Conservation (phyloP, 805 yeast genomes). For the Myxozyma neotropica region DNA sequence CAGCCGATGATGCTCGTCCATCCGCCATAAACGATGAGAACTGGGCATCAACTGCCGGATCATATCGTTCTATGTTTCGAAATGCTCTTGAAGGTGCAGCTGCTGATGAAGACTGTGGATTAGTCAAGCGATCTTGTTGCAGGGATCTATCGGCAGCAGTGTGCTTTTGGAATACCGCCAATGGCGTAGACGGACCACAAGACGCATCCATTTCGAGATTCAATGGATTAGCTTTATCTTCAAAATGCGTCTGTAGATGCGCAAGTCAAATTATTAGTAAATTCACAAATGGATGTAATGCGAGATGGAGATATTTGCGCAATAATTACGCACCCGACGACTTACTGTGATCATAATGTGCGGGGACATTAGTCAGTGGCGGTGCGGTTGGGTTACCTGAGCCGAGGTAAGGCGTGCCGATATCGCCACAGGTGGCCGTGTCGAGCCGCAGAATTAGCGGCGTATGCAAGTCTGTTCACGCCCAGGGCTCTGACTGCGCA, state of each 20-base stretch:
- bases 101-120: conserved; percentile 4
- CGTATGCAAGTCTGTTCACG: too few species aligned
- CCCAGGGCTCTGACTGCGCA: too few species aligned
- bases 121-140: conserved; percentile 22
- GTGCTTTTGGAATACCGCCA: conserved; percentile 23
- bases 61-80: conserved; percentile 1
- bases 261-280: not conserved
- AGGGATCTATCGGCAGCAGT: conserved; percentile 24
- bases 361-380: not conserved
- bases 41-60: conserved; percentile 5
- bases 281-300: too few species aligned
- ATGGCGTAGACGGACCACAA: conserved; percentile 34
- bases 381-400: not conserved
- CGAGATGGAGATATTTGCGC: not conserved
- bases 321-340: not conserved
- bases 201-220: conserved; percentile 18
- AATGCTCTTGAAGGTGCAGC: not conserved
- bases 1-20: not conserved
- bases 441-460: not conserved
- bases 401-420: not conserved
- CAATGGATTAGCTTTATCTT: too few species aligned
- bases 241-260: not conserved
- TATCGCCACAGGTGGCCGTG: not conserved
- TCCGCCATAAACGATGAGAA: conserved; percentile 15
- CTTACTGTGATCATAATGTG: not conserved